Percentiles rank a stretch among this genome's conserved stretches.
Conservation (phyloP, 2,329 filamentous ascomycete species). For the Cercospora berteroae region DNA sequence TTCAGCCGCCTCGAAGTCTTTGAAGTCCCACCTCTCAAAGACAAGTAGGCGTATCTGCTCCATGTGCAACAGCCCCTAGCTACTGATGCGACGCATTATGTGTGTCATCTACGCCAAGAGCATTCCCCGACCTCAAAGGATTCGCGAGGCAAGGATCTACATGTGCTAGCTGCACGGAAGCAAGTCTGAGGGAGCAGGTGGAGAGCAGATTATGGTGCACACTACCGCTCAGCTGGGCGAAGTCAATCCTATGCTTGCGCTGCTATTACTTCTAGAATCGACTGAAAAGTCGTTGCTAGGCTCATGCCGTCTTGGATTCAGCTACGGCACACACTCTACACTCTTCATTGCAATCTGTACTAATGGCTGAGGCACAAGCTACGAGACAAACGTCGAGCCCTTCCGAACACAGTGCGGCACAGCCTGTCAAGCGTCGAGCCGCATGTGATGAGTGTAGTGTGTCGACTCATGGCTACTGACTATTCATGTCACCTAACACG, state of each 20-base stretch:
- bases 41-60: background rate
- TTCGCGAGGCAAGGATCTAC: conserved; percentile 1
- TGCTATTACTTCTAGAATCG: background rate
- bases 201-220: background rate
- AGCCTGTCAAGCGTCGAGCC: conserved; percentile 33
- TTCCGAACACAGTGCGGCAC: background rate
- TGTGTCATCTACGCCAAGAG: background rate
- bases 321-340: background rate
- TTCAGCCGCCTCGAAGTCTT: background rate
- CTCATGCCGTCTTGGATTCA: background rate
- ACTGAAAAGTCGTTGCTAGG: background rate
- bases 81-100: background rate
- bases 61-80: background rate
- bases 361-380: conserved; percentile 2
- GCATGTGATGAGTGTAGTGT: conserved; percentile 46
- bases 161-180: background rate
- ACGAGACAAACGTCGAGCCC: background rate
- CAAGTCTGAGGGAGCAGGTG: background rate
- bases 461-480: conserved; percentile 13
- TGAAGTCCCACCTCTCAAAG: background rate
- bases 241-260: background rate
- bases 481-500: conserved; percentile 2
- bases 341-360: background rate
- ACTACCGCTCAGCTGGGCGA: background rate
- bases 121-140: background rate